These are phyloP conservation scores for Lactifluus subvellereus DNA, from an alignment of 768 basidiomycete species.

Conservation along the genomic window DNA sequence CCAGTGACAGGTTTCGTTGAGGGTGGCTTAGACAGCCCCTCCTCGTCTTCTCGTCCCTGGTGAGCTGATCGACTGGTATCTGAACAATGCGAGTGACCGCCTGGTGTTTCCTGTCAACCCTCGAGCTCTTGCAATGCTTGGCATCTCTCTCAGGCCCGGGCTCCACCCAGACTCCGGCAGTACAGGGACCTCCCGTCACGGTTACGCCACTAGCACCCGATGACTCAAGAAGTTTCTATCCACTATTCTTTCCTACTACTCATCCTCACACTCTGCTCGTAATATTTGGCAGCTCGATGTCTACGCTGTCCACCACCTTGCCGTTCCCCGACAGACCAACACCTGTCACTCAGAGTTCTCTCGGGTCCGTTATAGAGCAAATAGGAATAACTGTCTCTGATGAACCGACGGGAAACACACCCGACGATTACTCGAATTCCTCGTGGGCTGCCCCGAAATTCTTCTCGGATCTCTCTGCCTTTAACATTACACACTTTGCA, in stretches of 20 bases:
- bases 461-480: conserved; percentile 15
- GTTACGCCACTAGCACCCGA: background rate
- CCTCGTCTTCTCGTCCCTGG: background rate
- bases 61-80: background rate
- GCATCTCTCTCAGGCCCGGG: background rate
- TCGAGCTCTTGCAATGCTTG: background rate
- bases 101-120: background rate
- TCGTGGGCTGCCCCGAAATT: conserved; percentile 13
- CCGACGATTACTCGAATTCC: background rate
- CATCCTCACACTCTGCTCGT: background rate
- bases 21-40: background rate
- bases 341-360: background rate
- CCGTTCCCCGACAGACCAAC: background rate
- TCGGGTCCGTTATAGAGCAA: background rate
- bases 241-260: conserved; percentile 4
- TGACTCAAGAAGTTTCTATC: background rate
- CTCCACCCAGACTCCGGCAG: background rate
- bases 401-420: background rate
- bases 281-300: background rate
- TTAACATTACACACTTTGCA: conserved; percentile 19
- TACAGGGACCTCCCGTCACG: background rate
- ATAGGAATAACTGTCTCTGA: background rate
- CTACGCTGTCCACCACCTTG: background rate
- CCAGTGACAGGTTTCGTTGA: background rate
- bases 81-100: background rate